Conservation (phyloP, 163 green algal genomes). For the Scenedesmus sp. region DNA sequence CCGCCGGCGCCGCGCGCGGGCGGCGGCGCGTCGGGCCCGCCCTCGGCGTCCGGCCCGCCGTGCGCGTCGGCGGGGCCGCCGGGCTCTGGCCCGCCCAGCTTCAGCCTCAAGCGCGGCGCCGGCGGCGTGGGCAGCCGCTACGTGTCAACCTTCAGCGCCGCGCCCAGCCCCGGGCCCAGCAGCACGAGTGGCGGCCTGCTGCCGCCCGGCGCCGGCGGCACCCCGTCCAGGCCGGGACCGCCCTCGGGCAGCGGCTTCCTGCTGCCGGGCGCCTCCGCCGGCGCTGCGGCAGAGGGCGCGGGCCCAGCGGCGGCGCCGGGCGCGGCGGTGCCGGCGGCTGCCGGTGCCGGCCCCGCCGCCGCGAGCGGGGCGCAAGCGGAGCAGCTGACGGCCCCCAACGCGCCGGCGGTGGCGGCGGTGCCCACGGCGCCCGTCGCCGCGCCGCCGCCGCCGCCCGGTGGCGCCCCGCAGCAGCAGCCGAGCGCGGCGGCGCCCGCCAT, state of each 20-base stretch:
- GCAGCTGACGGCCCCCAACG: neutral
- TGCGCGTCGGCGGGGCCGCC: neutral
- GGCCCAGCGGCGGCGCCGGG: neutral
- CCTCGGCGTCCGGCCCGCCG: neutral
- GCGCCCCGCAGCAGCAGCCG: neutral
- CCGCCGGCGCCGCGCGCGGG: neutral
- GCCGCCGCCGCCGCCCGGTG: too few species aligned
- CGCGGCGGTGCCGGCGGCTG: neutral
- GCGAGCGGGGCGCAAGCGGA: neutral
- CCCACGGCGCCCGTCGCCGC: too few species aligned
- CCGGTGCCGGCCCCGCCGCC: neutral
- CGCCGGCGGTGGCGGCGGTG: neutral
- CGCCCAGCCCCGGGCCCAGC: too few species aligned
- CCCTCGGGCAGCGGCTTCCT: too few species aligned
- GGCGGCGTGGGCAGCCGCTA: neutral
- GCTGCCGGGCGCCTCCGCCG: too few species aligned
- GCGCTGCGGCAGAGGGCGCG: neutral
- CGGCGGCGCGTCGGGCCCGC: neutral
- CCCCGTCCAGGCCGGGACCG: too few species aligned
- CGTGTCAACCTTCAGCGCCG: neutral
- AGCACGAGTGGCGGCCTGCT: too few species aligned
- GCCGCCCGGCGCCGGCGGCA: too few species aligned
- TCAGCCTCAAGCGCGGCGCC: too few species aligned
- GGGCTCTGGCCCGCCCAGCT: too few species aligned
- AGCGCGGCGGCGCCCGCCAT: neutral